Percentiles rank a stretch among this genome's conserved stretches.
These are phyloP conservation scores for Cicer arietinum DNA, from an alignment of 306 rosid genomes.

Conservation along the genomic window DNA sequence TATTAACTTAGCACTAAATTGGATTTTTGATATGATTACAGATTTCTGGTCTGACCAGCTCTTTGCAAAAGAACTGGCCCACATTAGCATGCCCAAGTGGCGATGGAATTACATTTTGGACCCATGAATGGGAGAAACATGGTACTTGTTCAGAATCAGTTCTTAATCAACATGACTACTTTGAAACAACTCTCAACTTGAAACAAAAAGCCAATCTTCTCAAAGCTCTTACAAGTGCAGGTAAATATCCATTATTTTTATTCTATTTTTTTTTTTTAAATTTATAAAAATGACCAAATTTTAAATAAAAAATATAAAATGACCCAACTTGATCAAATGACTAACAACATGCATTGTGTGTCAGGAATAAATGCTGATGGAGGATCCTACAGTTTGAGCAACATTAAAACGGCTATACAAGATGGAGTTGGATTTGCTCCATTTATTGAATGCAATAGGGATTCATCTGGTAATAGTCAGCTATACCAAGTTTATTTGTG, in stretches of 20 bases:
- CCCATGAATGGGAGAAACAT: slow-evolving; percentile 80
- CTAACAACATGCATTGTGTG: slow-evolving; percentile 11
- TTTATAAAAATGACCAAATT: no score
- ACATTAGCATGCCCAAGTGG: slow-evolving; percentile 78
- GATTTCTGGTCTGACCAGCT: slow-evolving; percentile 42
- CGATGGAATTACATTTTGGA: slow-evolving; percentile 64
- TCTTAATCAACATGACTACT: slow-evolving; percentile 70
- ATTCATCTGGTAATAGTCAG: slow-evolving; percentile 50
- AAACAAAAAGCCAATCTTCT: slow-evolving; percentile 58
- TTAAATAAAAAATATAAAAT: no score
- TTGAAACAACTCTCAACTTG: slow-evolving; percentile 60
- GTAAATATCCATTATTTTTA: slow-evolving; percentile 23
- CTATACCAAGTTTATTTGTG: slow-evolving; percentile 65
- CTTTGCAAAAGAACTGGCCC: slow-evolving; percentile 65
- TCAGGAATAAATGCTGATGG: slow-evolving; percentile 63
- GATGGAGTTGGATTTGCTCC: slow-evolving; percentile 48
- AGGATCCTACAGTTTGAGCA: slow-evolving; percentile 48
- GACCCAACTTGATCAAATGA: not conserved
- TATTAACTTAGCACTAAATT: slow-evolving; percentile 18
- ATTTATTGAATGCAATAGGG: slow-evolving; percentile 59
- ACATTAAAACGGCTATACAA: slow-evolving; percentile 51
- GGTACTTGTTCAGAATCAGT: slow-evolving; percentile 79
- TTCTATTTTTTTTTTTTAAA: no score
- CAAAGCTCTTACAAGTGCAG: slow-evolving; percentile 59
- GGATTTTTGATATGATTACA: slow-evolving; percentile 3